A percentile compares a stretch with the other conserved stretches of the same genome.
Conservation (phyloP, 495 filamentous ascomycete species). For the Lindgomyces ingoldianus region DNA sequence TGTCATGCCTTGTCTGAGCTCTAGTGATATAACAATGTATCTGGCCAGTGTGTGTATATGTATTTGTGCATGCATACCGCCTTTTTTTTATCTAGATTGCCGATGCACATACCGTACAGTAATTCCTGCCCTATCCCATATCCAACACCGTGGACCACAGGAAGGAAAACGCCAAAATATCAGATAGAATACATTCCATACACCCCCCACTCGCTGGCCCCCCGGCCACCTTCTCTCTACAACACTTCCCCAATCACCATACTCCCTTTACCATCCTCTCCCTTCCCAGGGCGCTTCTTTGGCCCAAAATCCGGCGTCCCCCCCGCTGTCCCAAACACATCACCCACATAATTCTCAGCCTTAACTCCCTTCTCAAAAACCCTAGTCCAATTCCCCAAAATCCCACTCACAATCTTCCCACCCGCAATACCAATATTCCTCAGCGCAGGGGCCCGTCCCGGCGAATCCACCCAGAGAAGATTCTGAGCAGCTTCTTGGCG, state of each 20-base stretch:
- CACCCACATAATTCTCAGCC: constrained; percentile 69
- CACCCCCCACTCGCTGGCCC: too few relatives aligned
- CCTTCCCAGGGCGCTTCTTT: constrained; percentile 33
- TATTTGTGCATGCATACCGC: too few relatives aligned
- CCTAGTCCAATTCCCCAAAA: constrained; percentile 60
- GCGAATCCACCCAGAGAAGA: constrained; percentile 60
- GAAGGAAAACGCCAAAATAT: too few relatives aligned
- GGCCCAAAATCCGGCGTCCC: constrained; percentile 68
- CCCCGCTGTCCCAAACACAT: constrained; percentile 69
- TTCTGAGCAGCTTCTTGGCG: constrained; percentile 57
- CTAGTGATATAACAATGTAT: too few relatives aligned
- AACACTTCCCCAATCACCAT: not conserved
- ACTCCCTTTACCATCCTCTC: not conserved
- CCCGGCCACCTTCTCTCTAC: too few relatives aligned
- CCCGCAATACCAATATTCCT: constrained; percentile 70
- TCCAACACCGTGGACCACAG: too few relatives aligned
- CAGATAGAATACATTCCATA: too few relatives aligned
- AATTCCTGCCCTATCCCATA: too few relatives aligned
- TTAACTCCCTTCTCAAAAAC: constrained; percentile 62
- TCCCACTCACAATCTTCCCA: constrained; percentile 66
- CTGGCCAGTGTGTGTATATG: too few relatives aligned
- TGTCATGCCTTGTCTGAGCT: too few relatives aligned
- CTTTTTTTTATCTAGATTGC: too few relatives aligned
- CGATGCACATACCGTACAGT: too few relatives aligned
- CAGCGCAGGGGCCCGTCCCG: constrained; percentile 57